Conservation (phyloP, 345 rosid genomes). For the Toxicodendron radicans region DNA sequence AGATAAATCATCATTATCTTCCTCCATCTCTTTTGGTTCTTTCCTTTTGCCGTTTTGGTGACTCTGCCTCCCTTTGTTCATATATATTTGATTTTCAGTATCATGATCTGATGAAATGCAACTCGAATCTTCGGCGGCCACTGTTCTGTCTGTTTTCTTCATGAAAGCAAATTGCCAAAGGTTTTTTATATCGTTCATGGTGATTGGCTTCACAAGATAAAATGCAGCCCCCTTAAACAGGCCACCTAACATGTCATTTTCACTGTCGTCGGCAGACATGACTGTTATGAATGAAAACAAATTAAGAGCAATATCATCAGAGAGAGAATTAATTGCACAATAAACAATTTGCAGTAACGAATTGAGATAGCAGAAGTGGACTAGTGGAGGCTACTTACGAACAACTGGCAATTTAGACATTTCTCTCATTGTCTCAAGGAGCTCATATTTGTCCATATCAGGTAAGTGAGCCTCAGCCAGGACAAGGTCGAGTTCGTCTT, state of each 20-base stretch:
- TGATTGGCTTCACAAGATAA: conserved; percentile 46
- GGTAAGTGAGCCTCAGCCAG: conserved; percentile 46
- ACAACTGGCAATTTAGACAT: conserved; percentile 41
- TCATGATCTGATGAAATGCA: conserved; percentile 20
- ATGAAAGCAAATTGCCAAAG: conserved; percentile 48
- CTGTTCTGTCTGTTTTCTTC: conserved; percentile 11
- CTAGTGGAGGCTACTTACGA: conserved; percentile 27
- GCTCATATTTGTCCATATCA: conserved; percentile 49
- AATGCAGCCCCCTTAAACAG: conserved; percentile 46
- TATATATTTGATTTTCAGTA: conserved; percentile 13
- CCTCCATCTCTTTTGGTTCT: conserved; percentile 20
- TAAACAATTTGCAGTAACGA: background rate
- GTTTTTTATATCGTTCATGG: conserved; percentile 25
- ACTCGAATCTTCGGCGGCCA: background rate
- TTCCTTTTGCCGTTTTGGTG: conserved; percentile 27
- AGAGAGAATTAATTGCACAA: conserved; percentile 1
- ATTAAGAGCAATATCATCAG: conserved; percentile 2
- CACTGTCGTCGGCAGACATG: conserved; percentile 29
- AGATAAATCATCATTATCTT: background rate
- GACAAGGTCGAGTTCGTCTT: conserved; percentile 39
- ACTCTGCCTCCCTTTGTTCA: conserved; percentile 10
- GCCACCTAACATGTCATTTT: conserved; percentile 34
- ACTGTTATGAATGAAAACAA: conserved; percentile 30
- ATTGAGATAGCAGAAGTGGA: background rate
- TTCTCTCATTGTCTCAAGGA: conserved; percentile 40